Conservation (phyloP, 23 red algal species). For the Pyropia yezoensis region DNA sequence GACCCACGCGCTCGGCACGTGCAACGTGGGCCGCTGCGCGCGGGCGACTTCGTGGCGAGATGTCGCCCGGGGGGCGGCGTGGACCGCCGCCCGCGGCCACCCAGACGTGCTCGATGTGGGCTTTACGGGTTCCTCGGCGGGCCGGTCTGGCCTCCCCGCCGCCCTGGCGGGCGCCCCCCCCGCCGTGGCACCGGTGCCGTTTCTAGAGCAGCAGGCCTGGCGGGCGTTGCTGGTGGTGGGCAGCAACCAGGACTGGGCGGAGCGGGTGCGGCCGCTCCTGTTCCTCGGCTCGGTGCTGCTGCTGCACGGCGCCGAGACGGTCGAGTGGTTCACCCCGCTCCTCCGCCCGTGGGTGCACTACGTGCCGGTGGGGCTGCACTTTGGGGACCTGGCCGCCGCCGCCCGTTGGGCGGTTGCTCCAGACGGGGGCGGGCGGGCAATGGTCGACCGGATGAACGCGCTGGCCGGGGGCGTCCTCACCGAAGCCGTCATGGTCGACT, state of each 20-base stretch:
- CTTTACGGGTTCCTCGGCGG: conserved; percentile 22
- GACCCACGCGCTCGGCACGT: conserved; percentile 36
- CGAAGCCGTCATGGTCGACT: conserved; percentile 34
- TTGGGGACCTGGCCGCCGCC: conserved; percentile 31
- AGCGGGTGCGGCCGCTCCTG: conserved; percentile 35
- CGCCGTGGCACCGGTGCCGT: conserved; percentile 1
- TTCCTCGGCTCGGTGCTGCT: conserved; percentile 31
- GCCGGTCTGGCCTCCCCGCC: not conserved
- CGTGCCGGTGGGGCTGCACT: conserved; percentile 23
- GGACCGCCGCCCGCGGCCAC: conserved; percentile 6
- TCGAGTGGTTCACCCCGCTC: conserved; percentile 54
- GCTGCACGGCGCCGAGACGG: conserved; percentile 29
- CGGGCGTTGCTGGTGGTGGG: conserved; percentile 45
- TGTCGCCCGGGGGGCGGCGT: conserved; percentile 34
- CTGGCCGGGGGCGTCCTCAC: conserved; percentile 29
- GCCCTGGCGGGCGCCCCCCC: conserved; percentile 19
- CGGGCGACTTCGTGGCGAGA: conserved; percentile 25
- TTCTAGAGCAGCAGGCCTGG: conserved; percentile 33
- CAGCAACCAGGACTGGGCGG: conserved; percentile 70
- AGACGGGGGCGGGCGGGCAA: conserved; percentile 14
- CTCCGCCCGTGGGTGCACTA: conserved; percentile 49
- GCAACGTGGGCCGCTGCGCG: conserved; percentile 18
- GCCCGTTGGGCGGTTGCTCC: conserved; percentile 31
- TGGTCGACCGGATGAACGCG: conserved; percentile 32
- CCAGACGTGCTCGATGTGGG: conserved; percentile 32